phyloP scores from a whole-genome alignment of 192 early-diverging fungal genomes.

The Phycomyces blakesleeanus region DNA sequence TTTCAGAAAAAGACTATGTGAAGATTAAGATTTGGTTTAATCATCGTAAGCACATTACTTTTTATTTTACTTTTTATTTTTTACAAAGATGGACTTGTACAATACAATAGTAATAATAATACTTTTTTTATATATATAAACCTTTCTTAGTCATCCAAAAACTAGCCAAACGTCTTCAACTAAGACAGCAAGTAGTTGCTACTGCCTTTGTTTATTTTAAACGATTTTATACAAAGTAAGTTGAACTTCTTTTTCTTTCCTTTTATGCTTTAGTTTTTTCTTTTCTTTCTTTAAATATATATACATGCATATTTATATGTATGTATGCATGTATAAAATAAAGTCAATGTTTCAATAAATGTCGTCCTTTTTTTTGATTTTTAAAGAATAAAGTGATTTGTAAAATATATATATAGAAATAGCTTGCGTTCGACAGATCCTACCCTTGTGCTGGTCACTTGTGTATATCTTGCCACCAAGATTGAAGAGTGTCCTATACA shows the following conservation, averaged over 20 bases:
- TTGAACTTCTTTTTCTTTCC: conserved; percentile 8
- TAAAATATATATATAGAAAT: conserved; percentile 52
- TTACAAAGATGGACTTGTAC: too few relatives aligned
- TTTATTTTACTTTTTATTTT: neutral
- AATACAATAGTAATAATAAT: too few relatives aligned
- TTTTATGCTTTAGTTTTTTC: too few relatives aligned
- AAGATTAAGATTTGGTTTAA: conserved; percentile 65
- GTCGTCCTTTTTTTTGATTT: too few relatives aligned
- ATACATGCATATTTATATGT: too few relatives aligned
- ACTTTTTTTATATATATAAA: too few relatives aligned
- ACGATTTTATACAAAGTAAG: conserved; percentile 83
- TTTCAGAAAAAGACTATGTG: conserved; percentile 46
- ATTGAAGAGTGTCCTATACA: conserved; percentile 77
- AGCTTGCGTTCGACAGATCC: conserved; percentile 71
- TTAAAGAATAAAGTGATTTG: too few relatives aligned
- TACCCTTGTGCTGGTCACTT: conserved; percentile 72
- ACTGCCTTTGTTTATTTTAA: conserved; percentile 87
- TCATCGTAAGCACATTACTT: conserved; percentile 43
- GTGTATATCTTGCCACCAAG: conserved; percentile 86
- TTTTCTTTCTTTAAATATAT: too few relatives aligned
- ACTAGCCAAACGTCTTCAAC: conserved; percentile 65
- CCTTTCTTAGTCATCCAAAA: conserved; percentile 64
- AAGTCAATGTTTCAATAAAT: too few relatives aligned
- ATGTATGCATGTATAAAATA: too few relatives aligned
- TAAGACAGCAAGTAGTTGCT: conserved; percentile 78